Percentiles rank a stretch among this genome's conserved stretches.
Conservation (phyloP, 768 basidiomycete genomes). For the Mycena leptocephala region DNA sequence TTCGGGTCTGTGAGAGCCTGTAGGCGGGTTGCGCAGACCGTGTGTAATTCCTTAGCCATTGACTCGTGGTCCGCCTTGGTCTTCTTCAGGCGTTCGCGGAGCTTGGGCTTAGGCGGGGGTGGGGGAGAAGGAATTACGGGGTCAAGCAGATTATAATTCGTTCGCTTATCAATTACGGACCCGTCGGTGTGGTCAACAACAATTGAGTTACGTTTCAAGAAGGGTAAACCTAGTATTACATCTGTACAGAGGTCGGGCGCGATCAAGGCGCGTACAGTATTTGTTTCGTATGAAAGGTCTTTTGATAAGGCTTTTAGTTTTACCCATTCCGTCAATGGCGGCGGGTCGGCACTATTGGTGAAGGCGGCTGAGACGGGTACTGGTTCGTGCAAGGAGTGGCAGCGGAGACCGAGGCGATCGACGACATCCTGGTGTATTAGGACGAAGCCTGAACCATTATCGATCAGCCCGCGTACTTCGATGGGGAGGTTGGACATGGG, state of each 20-base stretch:
- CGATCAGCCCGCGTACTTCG: neutral
- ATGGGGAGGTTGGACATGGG: neutral
- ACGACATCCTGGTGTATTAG: conserved; percentile 47
- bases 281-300: neutral
- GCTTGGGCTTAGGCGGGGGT: neutral
- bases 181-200: neutral
- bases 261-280: neutral
- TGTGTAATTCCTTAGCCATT: neutral
- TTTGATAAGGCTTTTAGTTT: neutral
- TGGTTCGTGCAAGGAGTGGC: conserved; percentile 1
- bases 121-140: neutral
- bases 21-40: neutral
- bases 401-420: conserved; percentile 18
- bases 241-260: neutral
- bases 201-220: neutral
- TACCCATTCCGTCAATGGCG: neutral
- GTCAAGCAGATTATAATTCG: neutral
- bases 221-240: neutral
- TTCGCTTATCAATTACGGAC: neutral
- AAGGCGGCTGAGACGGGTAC: neutral
- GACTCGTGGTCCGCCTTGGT: neutral
- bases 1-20: neutral
- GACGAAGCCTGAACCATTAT: conserved; percentile 25
- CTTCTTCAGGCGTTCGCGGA: neutral
- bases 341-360: neutral